These are phyloP conservation scores for Haberlea rhodopensis DNA, from an alignment of 257 asterid genomes.

Conservation along the genomic window DNA sequence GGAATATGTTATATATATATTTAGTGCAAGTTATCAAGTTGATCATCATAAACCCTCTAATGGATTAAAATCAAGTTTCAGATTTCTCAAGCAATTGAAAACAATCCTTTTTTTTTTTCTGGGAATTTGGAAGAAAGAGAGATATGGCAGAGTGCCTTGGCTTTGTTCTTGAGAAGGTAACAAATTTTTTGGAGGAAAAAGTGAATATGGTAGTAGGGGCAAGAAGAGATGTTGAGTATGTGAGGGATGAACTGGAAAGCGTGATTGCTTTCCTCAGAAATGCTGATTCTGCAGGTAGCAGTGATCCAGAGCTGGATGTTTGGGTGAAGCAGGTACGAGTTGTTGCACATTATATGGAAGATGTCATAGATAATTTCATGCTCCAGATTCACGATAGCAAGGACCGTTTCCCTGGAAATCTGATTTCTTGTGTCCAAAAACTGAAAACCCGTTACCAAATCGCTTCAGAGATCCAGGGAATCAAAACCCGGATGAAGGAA, in stretches of 20 bases:
- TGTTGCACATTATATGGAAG: constrained; percentile 30
- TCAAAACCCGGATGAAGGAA: constrained; percentile 18
- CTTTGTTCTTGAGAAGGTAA: constrained; percentile 25
- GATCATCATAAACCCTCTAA: too few relatives aligned
- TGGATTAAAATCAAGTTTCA: too few relatives aligned
- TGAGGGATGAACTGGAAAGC: constrained; percentile 25
- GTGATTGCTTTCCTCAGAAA: constrained; percentile 26
- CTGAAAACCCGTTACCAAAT: constrained; percentile 8
- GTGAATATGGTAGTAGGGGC: constrained; percentile 16
- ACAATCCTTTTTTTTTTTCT: too few relatives aligned
- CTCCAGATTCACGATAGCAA: neutral
- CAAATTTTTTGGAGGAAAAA: constrained; percentile 19
- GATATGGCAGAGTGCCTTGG: constrained; percentile 26
- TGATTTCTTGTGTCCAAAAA: neutral
- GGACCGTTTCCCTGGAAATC: neutral
- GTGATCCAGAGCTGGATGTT: constrained; percentile 30
- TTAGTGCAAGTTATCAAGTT: too few relatives aligned
- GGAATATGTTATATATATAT: too few relatives aligned
- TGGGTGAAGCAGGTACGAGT: constrained; percentile 37
- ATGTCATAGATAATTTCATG: constrained; percentile 30
- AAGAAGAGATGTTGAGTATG: constrained; percentile 4
- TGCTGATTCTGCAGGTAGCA: constrained; percentile 28
- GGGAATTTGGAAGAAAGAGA: neutral
- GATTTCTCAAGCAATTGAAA: too few relatives aligned
- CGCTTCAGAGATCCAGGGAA: constrained; percentile 22